Evolutionary conservation across 805 yeast species (phyloP).

Genomic region (Babjeviella inositovora): DNA sequence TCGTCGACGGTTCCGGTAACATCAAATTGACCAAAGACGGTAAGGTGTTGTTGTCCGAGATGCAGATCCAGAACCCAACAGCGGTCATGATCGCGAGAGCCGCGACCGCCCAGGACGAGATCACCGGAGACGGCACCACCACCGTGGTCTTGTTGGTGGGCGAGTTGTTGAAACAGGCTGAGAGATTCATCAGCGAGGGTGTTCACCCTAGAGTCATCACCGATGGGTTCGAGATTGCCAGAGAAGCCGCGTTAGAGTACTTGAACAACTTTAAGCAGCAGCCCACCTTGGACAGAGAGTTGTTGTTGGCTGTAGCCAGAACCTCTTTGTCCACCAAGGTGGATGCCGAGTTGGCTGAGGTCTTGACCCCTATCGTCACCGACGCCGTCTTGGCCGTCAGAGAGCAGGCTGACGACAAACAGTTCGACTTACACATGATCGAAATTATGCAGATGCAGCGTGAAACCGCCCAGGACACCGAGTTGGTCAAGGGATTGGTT

Average conservation of each 20-base stretch:
- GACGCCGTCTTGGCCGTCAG: conserved; percentile 84
- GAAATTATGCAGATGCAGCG: conserved; percentile 98
- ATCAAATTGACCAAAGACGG: conserved; percentile 96
- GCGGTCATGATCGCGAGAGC: conserved; percentile 92
- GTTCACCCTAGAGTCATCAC: conserved; percentile 89
- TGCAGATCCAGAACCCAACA: conserved; percentile 92
- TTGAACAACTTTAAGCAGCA: conserved; percentile 40
- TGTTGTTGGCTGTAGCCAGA: conserved; percentile 82
- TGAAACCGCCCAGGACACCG: conserved; percentile 70
- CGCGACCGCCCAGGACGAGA: conserved; percentile 97
- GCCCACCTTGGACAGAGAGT: conserved; percentile 61
- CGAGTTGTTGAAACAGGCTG: conserved; percentile 87
- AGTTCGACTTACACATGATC: conserved; percentile 87
- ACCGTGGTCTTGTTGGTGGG: conserved; percentile 91
- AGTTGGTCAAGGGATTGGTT: conserved; percentile 76
- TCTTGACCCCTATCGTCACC: conserved; percentile 85
- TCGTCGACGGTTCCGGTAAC: conserved; percentile 93
- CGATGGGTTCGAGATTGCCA: conserved; percentile 89
- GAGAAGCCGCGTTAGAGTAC: conserved; percentile 55
- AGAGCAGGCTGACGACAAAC: conserved; percentile 18
- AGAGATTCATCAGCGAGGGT: conserved; percentile 82
- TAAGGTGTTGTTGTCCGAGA: conserved; percentile 79
- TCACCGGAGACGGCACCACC: conserved; percentile 98
- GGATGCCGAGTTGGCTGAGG: conserved; percentile 55
- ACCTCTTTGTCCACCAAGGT: conserved; percentile 84